Evolutionary conservation across 208 protist genomes (phyloP), one percentile per base, ranked within the genome.

Genomic region (Strigomonas culicis): DNA sequence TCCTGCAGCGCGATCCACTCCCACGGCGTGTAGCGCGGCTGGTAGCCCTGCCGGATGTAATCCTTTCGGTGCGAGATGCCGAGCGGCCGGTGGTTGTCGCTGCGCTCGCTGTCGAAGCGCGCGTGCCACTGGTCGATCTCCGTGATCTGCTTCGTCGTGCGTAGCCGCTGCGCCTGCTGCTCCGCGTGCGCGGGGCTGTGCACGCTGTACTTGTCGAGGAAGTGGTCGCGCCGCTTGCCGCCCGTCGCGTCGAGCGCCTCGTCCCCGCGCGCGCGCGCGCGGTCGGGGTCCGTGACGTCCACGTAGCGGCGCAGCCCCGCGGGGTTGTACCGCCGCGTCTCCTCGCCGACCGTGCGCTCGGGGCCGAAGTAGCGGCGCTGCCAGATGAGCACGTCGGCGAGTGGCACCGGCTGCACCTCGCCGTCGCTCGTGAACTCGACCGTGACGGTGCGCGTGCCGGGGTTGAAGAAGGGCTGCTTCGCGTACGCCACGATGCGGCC

Each of bases 1-100:
- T 94, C 88, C 72, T 96, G 90, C 19, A 86, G 62, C n/a, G 78
- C 73, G 57, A 96, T 96, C 88, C 87, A 94, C 64, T 96, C 87
- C 90, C 90, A 96, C 57, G 90, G 90, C 17, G 90, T 96, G 75
- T 77, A 96, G 59, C 78, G 75, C 44, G 86, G 90, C 67, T 90
- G 66, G 80, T 94, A 96, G 39, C 88, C 88, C 53, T 85, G 79
- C 2, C 87, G 83, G 39, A 96, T 73, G 72, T 96, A 96, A 68
- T 94, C 88, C 3, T 83, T 75, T 10, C 88, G 76, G 63, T 96
- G 84, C 31, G 84, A 92, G 66, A 93, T 93, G 66, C 73, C 81
- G 24, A 96, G 75, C 32, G 86, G 90, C 11, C 90, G 85, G 74
- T 90, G 80, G 70, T 96, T 96, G 66, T 96, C 90, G n/a, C 86